Evolutionary conservation across 805 yeast species (phyloP).

Genomic region (Saccharomycopsis olivae): DNA sequence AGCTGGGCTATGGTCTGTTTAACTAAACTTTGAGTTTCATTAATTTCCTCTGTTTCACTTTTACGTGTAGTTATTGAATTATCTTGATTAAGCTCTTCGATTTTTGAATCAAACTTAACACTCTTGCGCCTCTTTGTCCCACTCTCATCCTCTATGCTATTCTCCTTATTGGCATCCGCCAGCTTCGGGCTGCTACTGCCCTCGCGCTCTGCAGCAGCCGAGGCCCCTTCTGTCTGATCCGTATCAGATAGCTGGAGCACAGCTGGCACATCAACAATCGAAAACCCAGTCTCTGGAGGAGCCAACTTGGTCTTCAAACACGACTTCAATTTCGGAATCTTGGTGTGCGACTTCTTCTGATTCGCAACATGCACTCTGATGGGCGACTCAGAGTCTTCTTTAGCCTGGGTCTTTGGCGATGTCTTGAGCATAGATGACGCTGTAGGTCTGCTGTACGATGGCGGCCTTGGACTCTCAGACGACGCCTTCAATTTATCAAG

Average conservation of each 20-base stretch:
- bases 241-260: not conserved
- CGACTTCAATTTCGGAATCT: constrained; percentile 10
- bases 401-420: not conserved
- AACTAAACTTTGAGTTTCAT: too few relatives aligned
- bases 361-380: not conserved
- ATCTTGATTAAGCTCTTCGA: constrained; percentile 13
- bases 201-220: not conserved
- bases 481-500: constrained; percentile 5
- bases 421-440: not conserved
- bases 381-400: not conserved
- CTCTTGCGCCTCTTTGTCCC: constrained; percentile 2
- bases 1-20: too few relatives aligned
- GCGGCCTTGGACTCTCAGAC: not conserved
- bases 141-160: not conserved
- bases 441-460: not conserved
- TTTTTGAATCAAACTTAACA: constrained; percentile 6
- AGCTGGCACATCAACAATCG: not conserved
- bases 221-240: not conserved
- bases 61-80: constrained; percentile 8
- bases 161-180: not conserved
- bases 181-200: not conserved
- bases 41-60: not conserved
- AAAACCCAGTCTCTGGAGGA: constrained; percentile 4
- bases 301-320: constrained; percentile 8
- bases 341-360: not conserved